phyloP scores from a whole-genome alignment of 768 basidiomycete species.

The Russula sp. region DNA sequence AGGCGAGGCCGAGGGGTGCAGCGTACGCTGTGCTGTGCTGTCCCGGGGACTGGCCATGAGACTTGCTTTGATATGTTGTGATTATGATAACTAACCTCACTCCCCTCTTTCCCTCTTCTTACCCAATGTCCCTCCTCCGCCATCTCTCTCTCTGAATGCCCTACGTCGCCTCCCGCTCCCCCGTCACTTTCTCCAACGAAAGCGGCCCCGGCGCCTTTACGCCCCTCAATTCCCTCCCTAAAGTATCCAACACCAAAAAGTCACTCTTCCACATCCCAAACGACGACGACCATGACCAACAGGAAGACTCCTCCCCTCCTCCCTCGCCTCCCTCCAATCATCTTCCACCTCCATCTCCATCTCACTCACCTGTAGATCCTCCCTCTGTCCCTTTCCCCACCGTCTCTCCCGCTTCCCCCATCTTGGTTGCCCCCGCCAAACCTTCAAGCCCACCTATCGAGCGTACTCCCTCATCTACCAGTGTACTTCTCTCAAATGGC shows the following conservation, averaged over 20 bases:
- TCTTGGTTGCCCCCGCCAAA: neutral
- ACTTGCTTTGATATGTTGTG: too few relatives aligned
- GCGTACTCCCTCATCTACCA: slow-evolving; percentile 28
- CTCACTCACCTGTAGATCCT: neutral
- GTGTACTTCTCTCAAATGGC: slow-evolving; percentile 58
- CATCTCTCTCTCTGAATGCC: slow-evolving; percentile 16
- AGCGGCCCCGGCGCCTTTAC: slow-evolving; percentile 18
- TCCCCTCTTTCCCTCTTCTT: neutral
- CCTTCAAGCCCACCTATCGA: slow-evolving; percentile 4
- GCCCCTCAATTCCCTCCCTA: slow-evolving; percentile 14
- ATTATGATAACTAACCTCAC: slow-evolving; percentile 14
- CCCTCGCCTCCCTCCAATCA: slow-evolving; percentile 8
- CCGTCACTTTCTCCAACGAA: slow-evolving; percentile 17
- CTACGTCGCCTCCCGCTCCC: slow-evolving; percentile 20
- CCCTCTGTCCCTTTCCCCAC: slow-evolving; percentile 11
- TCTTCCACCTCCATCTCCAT: neutral
- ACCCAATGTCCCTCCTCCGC: slow-evolving; percentile 2
- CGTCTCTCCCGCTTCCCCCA: neutral
- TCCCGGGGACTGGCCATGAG: neutral
- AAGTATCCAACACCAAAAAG: slow-evolving; percentile 1
- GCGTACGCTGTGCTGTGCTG: neutral
- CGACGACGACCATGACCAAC: slow-evolving; percentile 18
- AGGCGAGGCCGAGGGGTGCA: neutral
- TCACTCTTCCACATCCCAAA: slow-evolving; percentile 20
- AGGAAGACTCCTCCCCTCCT: slow-evolving; percentile 16